Percentiles rank a stretch among this genome's conserved stretches.
Evolutionary conservation across 495 filamentous ascomycete species (phyloP).

Genomic region (Penicillium bialowiezense): DNA sequence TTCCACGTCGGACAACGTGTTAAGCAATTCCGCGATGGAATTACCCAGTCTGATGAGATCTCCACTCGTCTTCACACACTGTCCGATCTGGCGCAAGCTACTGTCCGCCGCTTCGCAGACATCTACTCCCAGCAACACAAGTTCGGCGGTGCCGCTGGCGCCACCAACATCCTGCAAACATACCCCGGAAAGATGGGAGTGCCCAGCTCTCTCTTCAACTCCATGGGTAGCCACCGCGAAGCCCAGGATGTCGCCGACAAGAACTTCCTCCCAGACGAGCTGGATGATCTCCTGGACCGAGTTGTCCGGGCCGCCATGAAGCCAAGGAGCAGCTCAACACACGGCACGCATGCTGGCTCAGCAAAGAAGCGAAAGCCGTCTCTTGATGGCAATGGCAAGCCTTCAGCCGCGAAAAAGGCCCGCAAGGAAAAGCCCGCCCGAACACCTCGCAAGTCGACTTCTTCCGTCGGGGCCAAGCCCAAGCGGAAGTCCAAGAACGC

Average conservation of each 20-base stretch:
- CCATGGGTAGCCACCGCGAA: constrained; percentile 69
- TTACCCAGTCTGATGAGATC: constrained; percentile 56
- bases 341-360: constrained; percentile 17
- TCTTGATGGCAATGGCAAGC: constrained; percentile 27
- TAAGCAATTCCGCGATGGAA: constrained; percentile 82
- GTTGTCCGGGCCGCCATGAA: constrained; percentile 51
- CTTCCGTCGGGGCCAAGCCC: constrained; percentile 31
- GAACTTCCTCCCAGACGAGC: constrained; percentile 75
- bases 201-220: constrained; percentile 71
- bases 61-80: constrained; percentile 68
- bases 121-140: constrained; percentile 49
- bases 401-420: constrained; percentile 41
- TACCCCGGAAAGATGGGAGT: constrained; percentile 79
- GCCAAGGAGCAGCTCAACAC: constrained; percentile 27
- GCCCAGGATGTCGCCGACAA: constrained; percentile 82
- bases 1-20: constrained; percentile 90
- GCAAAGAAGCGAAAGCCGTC: constrained; percentile 48
- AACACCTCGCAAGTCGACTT: constrained; percentile 39
- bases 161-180: constrained; percentile 72
- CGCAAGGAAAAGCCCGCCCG: constrained; percentile 35
- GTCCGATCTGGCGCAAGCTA: constrained; percentile 81
- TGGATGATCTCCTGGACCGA: constrained; percentile 73
- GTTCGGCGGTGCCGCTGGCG: constrained; percentile 58
- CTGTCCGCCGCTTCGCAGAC: constrained; percentile 77
- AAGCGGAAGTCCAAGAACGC: constrained; percentile 37